Evolutionary conservation across 2,329 filamentous ascomycete species (phyloP).

Genomic region (Annulohypoxylon truncatum): DNA sequence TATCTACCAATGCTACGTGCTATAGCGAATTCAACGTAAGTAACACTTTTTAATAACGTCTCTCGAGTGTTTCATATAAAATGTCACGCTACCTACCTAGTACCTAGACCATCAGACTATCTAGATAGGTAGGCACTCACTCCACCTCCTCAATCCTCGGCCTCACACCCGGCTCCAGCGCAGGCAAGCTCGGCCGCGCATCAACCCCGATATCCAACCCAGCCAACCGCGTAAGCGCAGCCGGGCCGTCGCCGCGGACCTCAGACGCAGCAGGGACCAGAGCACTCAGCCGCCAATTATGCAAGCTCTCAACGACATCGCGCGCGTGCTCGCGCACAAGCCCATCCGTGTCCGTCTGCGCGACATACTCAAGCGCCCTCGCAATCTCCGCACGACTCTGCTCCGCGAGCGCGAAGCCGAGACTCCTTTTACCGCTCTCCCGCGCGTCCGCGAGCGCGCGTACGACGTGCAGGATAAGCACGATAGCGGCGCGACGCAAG

Average conservation of each 20-base stretch:
- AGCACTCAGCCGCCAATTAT: conserved; percentile 68
- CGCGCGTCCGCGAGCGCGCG: conserved; percentile 67
- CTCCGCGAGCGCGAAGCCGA: conserved; percentile 66
- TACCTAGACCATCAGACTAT: neutral
- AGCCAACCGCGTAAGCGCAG: conserved; percentile 51
- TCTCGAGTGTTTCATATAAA: neutral
- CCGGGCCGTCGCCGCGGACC: conserved; percentile 26
- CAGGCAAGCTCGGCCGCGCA: conserved; percentile 38
- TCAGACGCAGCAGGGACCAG: conserved; percentile 55
- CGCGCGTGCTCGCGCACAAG: conserved; percentile 74
- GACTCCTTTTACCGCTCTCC: conserved; percentile 56
- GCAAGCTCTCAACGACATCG: conserved; percentile 74
- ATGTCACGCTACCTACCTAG: no score
- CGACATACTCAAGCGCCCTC: conserved; percentile 72
- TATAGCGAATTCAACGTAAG: neutral
- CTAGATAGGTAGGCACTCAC: conserved; percentile 29
- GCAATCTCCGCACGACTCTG: conserved; percentile 70
- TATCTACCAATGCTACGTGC: neutral
- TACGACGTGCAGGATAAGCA: conserved; percentile 72
- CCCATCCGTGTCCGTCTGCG: conserved; percentile 73
- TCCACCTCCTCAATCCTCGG: conserved; percentile 52
- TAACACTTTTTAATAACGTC: neutral
- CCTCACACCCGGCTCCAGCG: conserved; percentile 33
- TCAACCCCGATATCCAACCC: conserved; percentile 51
- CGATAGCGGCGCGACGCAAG: conserved; percentile 72